phyloP scores from a whole-genome alignment of 208 protist species.

The Acanthamoeba sp. region DNA sequence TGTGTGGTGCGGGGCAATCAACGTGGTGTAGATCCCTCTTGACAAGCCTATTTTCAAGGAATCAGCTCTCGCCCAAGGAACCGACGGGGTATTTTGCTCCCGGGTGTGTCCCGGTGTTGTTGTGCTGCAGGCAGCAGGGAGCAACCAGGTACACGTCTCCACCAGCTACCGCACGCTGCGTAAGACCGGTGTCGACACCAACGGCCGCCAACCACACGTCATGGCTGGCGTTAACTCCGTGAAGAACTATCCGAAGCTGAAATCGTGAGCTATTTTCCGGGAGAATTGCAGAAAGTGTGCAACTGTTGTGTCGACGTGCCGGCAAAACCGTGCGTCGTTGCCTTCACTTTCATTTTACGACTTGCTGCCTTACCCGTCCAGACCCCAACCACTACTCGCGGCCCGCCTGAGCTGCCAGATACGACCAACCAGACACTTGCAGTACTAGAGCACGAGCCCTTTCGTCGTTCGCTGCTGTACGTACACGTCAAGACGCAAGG shows the following conservation, averaged over 20 bases:
- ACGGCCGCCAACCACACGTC: not conserved
- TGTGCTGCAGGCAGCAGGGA: not conserved
- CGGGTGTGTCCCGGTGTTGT: not conserved
- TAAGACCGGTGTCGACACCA: not conserved
- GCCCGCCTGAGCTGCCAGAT: not conserved
- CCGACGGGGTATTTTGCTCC: too few species aligned
- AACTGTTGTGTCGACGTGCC: not conserved
- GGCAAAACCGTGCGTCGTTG: not conserved
- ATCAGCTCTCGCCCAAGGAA: not conserved
- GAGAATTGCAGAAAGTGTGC: not conserved
- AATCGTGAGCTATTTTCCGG: not conserved
- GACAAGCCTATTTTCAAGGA: not conserved
- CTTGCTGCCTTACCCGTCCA: not conserved
- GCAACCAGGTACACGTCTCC: not conserved
- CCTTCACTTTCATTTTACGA: conserved; percentile 11
- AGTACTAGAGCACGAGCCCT: too few species aligned
- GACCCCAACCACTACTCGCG: not conserved
- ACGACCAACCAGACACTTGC: too few species aligned
- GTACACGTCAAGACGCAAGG: too few species aligned
- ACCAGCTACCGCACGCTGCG: not conserved
- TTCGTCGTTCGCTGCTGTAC: too few species aligned
- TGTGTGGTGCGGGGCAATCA: too few species aligned
- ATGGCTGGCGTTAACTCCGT: not conserved
- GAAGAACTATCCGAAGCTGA: not conserved
- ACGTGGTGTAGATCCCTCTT: not conserved